Evolutionary conservation across 306 rosid genomes (phyloP).

Genomic region (Ammopiptanthus mongolicus): DNA sequence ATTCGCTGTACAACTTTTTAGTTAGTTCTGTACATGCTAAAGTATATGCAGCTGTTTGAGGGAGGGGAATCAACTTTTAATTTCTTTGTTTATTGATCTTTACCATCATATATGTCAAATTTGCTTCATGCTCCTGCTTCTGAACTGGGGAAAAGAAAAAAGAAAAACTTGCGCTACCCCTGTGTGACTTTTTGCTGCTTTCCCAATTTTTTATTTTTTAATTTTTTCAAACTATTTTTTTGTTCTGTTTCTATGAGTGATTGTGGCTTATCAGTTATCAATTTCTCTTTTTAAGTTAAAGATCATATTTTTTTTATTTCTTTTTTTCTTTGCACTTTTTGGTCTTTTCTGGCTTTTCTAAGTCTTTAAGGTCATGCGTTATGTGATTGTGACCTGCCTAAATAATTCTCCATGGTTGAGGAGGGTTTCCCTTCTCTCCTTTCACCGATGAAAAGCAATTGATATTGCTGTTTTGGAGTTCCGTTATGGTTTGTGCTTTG

Average conservation of each 20-base stretch:
- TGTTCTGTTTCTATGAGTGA: not conserved
- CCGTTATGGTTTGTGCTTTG: not conserved
- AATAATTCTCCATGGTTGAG: not conserved
- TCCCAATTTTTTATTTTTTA: not conserved
- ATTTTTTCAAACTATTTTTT: not conserved
- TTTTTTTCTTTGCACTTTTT: not conserved
- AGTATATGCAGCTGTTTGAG: not conserved
- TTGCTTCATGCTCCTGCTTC: not conserved
- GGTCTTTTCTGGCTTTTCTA: not conserved
- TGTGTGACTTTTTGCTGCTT: constrained; percentile 6
- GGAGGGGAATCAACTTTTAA: not conserved
- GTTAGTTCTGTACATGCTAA: not conserved
- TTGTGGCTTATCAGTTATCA: not conserved
- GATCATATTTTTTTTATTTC: not conserved
- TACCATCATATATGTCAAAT: not conserved
- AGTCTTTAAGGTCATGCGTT: not conserved
- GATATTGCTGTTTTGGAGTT: not conserved
- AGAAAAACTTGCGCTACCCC: not conserved
- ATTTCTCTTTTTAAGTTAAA: not conserved
- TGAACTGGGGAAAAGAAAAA: not conserved
- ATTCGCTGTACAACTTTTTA: not conserved
- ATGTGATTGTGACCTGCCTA: constrained; percentile 17
- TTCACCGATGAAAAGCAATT: not conserved
- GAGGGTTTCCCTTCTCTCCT: not conserved
- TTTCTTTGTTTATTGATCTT: not conserved